A percentile compares a stretch with the other conserved stretches of the same genome.
Conservation (phyloP, 2,329 filamentous ascomycete genomes). For the Pseudomassariella vexata region DNA sequence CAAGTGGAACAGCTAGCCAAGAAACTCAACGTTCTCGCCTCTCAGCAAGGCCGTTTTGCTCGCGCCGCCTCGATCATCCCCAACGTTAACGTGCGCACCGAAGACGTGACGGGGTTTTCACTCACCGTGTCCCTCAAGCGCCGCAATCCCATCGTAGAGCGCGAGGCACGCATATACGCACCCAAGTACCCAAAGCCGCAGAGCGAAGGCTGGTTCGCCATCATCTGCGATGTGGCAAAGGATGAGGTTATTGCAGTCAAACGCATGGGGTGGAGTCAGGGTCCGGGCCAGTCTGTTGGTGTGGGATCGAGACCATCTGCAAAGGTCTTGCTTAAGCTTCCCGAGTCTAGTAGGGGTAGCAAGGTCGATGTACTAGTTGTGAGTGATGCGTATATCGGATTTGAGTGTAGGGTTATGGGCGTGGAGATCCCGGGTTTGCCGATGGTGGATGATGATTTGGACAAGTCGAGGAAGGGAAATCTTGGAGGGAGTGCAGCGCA, state of each 20-base stretch:
- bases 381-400: conserved; percentile 82
- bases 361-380: conserved; percentile 67
- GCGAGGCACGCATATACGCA: conserved; percentile 73
- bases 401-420: conserved; percentile 49
- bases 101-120: conserved; percentile 54
- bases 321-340: conserved; percentile 55
- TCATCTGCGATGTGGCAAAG: conserved; percentile 60
- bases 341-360: conserved; percentile 33
- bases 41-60: conserved; percentile 39
- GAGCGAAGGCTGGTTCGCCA: conserved; percentile 85
- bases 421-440: conserved; percentile 48
- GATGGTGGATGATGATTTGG: conserved; percentile 40
- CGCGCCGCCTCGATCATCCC: conserved; percentile 65
- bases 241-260: conserved; percentile 85
- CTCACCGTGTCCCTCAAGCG: conserved; percentile 61
- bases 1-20: conserved; percentile 36
- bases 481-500: neutral
- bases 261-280: conserved; percentile 65
- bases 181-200: conserved; percentile 92
- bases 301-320: conserved; percentile 43
- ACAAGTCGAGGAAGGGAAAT: conserved; percentile 32
- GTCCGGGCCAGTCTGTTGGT: conserved; percentile 22
- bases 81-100: conserved; percentile 56
- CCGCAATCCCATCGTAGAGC: conserved; percentile 58
- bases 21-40: conserved; percentile 42